These are phyloP conservation scores for Gamarada debralockiae DNA, from an alignment of 495 filamentous ascomycete genomes.

Conservation along the genomic window DNA sequence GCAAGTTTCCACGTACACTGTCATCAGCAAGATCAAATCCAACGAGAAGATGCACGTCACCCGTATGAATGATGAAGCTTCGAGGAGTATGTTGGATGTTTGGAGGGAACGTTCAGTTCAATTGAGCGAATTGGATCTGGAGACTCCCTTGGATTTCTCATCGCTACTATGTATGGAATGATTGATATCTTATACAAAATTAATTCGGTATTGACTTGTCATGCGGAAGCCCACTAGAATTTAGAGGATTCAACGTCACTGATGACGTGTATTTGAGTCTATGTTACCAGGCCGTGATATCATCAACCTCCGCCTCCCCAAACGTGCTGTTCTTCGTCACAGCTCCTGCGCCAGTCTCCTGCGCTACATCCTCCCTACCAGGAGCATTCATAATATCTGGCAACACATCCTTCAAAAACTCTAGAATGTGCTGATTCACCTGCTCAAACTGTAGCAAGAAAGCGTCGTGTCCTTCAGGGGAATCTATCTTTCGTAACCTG, in stretches of 20 bases:
- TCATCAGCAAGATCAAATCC: too few species aligned
- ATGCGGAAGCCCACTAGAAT: background rate
- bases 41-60: too few species aligned
- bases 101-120: too few species aligned
- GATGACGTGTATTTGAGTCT: too few species aligned
- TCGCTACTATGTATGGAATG: too few species aligned
- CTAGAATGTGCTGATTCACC: slow-evolving; percentile 82
- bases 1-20: too few species aligned
- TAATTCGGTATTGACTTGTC: too few species aligned
- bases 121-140: too few species aligned
- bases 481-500: slow-evolving; percentile 79
- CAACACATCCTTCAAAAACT: slow-evolving; percentile 77
- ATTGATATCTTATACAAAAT: too few species aligned
- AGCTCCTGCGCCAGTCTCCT: slow-evolving; percentile 41
- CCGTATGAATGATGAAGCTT: too few species aligned
- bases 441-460: slow-evolving; percentile 97
- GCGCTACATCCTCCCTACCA: slow-evolving; percentile 38
- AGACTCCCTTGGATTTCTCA: too few species aligned
- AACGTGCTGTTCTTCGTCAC: slow-evolving; percentile 81
- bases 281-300: slow-evolving; percentile 90
- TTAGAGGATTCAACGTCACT: background rate
- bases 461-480: slow-evolving; percentile 92
- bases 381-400: slow-evolving; percentile 79
- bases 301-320: slow-evolving; percentile 92
- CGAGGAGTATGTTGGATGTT: too few species aligned